Conservation (phyloP, 2,329 filamentous ascomycete genomes). For the Penicillium sp. region DNA sequence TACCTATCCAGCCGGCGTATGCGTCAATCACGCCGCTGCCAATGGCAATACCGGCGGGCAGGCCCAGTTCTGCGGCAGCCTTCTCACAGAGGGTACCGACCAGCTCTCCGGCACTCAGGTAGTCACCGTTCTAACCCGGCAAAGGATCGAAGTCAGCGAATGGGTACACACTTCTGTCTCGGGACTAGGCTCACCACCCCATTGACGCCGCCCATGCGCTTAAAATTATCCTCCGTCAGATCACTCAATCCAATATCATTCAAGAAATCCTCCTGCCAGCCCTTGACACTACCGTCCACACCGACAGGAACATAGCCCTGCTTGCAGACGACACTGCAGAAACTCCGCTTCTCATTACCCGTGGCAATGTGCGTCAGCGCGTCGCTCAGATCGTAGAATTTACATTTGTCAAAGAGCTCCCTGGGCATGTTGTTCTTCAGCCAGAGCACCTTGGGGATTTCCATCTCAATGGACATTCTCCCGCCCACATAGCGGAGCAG, state of each 20-base stretch:
- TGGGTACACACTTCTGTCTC: slow-evolving; percentile 2
- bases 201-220: slow-evolving; percentile 90
- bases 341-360: slow-evolving; percentile 86
- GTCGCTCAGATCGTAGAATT: slow-evolving; percentile 94
- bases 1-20: slow-evolving; percentile 98
- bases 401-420: slow-evolving; percentile 86
- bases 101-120: slow-evolving; percentile 87
- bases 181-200: slow-evolving; percentile 75
- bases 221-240: slow-evolving; percentile 81
- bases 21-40: slow-evolving; percentile 97
- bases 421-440: slow-evolving; percentile 97
- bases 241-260: slow-evolving; percentile 83
- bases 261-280: slow-evolving; percentile 96
- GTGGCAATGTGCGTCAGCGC: slow-evolving; percentile 93
- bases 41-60: slow-evolving; percentile 84
- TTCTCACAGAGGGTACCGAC: slow-evolving; percentile 83
- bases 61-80: slow-evolving; percentile 78
- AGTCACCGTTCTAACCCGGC: slow-evolving; percentile 75
- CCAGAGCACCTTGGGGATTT: slow-evolving; percentile 98
- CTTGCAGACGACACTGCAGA: slow-evolving; percentile 95
- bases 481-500: slow-evolving; percentile 94
- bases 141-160: slow-evolving; percentile 12
- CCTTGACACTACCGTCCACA: slow-evolving; percentile 94
- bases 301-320: slow-evolving; percentile 97
- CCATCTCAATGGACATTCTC: slow-evolving; percentile 99